Conservation (phyloP, 352 stramenopile species). For the Thraustochytrium sp. region DNA sequence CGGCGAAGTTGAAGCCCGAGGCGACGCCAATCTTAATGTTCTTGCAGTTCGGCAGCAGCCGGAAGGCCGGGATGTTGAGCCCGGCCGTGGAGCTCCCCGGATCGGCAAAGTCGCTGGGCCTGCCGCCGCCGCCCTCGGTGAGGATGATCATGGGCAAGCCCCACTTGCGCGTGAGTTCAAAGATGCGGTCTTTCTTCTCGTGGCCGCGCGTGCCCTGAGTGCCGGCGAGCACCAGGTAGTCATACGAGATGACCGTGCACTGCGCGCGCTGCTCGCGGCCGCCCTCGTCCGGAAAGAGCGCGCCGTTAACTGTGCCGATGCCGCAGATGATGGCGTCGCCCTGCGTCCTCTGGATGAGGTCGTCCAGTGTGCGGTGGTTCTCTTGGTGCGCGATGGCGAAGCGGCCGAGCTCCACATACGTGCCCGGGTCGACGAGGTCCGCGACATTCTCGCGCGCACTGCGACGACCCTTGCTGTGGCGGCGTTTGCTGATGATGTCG, state of each 20-base stretch:
- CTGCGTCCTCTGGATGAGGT: slow-evolving; percentile 41
- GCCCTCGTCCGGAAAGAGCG: background rate
- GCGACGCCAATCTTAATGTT: slow-evolving; percentile 44
- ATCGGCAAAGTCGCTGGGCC: slow-evolving; percentile 40
- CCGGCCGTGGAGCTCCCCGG: slow-evolving; percentile 16
- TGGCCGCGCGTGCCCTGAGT: slow-evolving; percentile 47
- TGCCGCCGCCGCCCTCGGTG: slow-evolving; percentile 45
- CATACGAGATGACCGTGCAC: slow-evolving; percentile 41
- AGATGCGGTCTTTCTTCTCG: slow-evolving; percentile 47
- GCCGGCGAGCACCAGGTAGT: slow-evolving; percentile 46
- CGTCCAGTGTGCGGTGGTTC: slow-evolving; percentile 28
- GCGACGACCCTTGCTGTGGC: slow-evolving; percentile 1
- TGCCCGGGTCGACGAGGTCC: slow-evolving; percentile 32
- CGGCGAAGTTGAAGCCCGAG: slow-evolving; percentile 48
- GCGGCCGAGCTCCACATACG: slow-evolving; percentile 42
- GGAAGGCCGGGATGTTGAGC: slow-evolving; percentile 40
- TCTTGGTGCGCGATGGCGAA: slow-evolving; percentile 44
- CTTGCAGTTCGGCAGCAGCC: background rate
- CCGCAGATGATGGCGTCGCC: slow-evolving; percentile 44
- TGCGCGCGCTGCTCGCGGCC: background rate
- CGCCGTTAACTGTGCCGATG: slow-evolving; percentile 40
- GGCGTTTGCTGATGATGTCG: background rate
- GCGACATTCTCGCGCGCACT: slow-evolving; percentile 33
- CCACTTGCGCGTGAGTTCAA: slow-evolving; percentile 42
- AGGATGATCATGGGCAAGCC: slow-evolving; percentile 44